Evolutionary conservation across 129 eudicot genomes (phyloP), one percentile per base, ranked within the genome.

Genomic region (Tagetes patula): DNA sequence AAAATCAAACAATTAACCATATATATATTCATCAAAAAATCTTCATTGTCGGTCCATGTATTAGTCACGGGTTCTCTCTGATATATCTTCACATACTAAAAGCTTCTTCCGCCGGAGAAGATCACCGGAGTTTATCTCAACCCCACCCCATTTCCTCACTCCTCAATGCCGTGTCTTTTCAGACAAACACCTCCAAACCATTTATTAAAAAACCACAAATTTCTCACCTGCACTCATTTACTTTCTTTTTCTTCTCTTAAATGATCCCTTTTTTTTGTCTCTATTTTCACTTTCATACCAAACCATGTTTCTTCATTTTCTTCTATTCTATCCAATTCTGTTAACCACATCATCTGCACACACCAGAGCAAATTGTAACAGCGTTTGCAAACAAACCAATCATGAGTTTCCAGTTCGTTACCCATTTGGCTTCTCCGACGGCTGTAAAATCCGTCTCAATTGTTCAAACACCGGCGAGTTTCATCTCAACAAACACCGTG

Each of bases 351-450:
- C 62, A 52, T 14, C 58, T 0, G 54, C 84, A 1, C 36, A 36
- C 4, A 71, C 80, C 30, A 62, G 55, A 48, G 46, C 77, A 31
- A 9, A 49, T 33, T 86, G 92, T 69, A 55, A 65, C 49, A 86
- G 59, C 6, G 49, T 42, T 12, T 89, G 91, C 39, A 71, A 71
- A 34, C 73, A 69, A 37, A 50, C 7, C 31, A 68, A 14, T 42
- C 74, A 36, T 9, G 60, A 67, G 33, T 9, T 12, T 8, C 56
- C 36, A 2, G 85, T 93, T 4, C 88, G 75, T 5, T 87, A 85
- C 65, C 98, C 98, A 8, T 93, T 93, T 40, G 98, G 98, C 11
- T 89, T 93, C 77, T 82, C 90, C 6, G 62, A 70, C 1, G 85
- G 81, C 0, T 89, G 92, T 30, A 10, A 9, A 39, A 83, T 89